phyloP scores from a whole-genome alignment of 2,329 filamentous ascomycete species.

The Raffaelea albimanens region DNA sequence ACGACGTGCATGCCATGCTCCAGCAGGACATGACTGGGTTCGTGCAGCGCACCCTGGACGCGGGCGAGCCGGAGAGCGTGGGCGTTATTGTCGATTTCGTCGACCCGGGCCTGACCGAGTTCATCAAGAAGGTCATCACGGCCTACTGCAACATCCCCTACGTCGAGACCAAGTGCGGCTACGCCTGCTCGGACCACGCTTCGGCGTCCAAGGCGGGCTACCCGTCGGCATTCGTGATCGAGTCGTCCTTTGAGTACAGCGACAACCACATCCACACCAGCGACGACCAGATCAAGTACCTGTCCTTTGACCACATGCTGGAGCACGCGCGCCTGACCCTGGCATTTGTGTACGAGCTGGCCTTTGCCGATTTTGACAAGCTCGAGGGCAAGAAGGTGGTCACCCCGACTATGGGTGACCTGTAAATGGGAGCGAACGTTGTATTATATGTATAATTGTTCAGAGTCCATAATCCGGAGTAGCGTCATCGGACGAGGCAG shows the following conservation, averaged over 20 bases:
- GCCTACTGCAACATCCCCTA: constrained; percentile 72
- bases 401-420: constrained; percentile 12
- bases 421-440: constrained; percentile 11
- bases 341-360: constrained; percentile 37
- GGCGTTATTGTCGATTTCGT: constrained; percentile 92
- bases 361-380: constrained; percentile 24
- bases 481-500: too few relatives aligned
- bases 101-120: constrained; percentile 69
- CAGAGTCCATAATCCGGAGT: too few relatives aligned
- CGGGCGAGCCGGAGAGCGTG: constrained; percentile 73
- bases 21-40: constrained; percentile 98
- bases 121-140: constrained; percentile 82
- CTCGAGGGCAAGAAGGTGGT: constrained; percentile 15
- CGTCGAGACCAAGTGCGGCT: constrained; percentile 41
- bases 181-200: constrained; percentile 59
- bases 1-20: constrained; percentile 88
- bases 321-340: constrained; percentile 48
- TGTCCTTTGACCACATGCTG: constrained; percentile 58
- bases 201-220: constrained; percentile 58
- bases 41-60: constrained; percentile 70
- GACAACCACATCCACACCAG: constrained; percentile 67
- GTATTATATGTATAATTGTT: neutral
- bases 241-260: constrained; percentile 47
- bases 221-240: constrained; percentile 55
- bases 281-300: constrained; percentile 59